Evolutionary conservation across 2,329 filamentous ascomycete genomes (phyloP).

Genomic region (Penicillium thymicola): DNA sequence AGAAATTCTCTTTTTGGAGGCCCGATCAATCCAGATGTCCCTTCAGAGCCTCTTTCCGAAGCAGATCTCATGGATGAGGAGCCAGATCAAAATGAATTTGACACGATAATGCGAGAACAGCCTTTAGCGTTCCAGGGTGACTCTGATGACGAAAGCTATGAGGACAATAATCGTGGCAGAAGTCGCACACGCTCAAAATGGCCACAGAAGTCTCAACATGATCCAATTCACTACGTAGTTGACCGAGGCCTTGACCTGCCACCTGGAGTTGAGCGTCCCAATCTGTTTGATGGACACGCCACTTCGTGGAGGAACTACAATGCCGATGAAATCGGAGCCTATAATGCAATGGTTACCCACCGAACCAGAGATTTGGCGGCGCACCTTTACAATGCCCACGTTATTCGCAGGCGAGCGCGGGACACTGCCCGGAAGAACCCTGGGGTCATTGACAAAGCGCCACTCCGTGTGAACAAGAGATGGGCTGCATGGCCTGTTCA

Average conservation of each 20-base stretch:
- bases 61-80: constrained; percentile 8
- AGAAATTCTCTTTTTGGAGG: constrained; percentile 31
- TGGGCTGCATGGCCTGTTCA: constrained; percentile 89
- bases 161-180: constrained; percentile 16
- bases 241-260: constrained; percentile 22
- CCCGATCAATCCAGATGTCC: constrained; percentile 21
- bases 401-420: constrained; percentile 55
- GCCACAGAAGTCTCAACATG: not conserved
- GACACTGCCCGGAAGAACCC: constrained; percentile 10
- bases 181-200: not conserved
- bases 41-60: constrained; percentile 13
- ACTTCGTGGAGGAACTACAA: constrained; percentile 84
- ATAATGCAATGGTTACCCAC: constrained; percentile 60
- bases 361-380: constrained; percentile 65
- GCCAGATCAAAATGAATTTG: constrained; percentile 11
- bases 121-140: constrained; percentile 17
- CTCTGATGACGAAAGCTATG: constrained; percentile 28
- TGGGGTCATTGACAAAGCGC: constrained; percentile 15
- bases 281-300: constrained; percentile 54
- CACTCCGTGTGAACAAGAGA: constrained; percentile 48
- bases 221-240: constrained; percentile 14
- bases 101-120: constrained; percentile 22
- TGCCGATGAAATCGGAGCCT: constrained; percentile 71
- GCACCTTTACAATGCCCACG: constrained; percentile 77
- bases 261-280: constrained; percentile 51